Base-by-base conservation (phyloP, 352 stramenopile species). In the Phytophthora sojae region DNA sequence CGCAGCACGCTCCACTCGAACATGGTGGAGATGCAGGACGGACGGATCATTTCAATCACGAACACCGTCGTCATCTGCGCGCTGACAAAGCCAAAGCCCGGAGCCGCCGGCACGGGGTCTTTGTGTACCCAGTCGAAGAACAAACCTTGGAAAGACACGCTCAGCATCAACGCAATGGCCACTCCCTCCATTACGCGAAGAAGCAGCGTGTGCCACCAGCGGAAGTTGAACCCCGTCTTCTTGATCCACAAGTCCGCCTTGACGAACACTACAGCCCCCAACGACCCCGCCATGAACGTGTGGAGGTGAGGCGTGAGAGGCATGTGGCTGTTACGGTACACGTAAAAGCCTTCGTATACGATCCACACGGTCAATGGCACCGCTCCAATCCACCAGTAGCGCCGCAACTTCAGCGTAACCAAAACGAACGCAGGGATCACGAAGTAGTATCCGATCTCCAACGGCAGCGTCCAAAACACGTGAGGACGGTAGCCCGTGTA, bases 381-480 rank as follows among this genome's bases (percentile, higher is more conserved):
- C 5, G 64, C 72, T 25, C 67, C 68, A 21, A 83, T 15, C 69
- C 57, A 74, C 76, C 73, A 86, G 54, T 45, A 61, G 6, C 64
- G 58, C 44, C 73, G 56, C 26, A 81, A 26, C 6, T 26, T 47
- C 35, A 81, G 12, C 8, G 63, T 35, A 49, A 69, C 49, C 57
- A 84, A 23, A 0, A 80, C 79, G 25, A 86, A 73, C 11, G 61
- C 54, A 8, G 79, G 79, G 51, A 83, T 80, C 8, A 83, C 23
- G 26, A 81, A 86, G 57, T 86, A 86, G 59, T 75, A 75, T 30
- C 21, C 56, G 37, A 75, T 71, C 19, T 75, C 68, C 29, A 75
- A 23, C 0, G 61, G 68, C 15, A 75, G 25, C 5, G 68, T 75
- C 61, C 68, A 75, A 47, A 90, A 83, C 3, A 90, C 75, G 37